A percentile compares a stretch with the other conserved stretches of the same genome.
phyloP scores from a whole-genome alignment of 1,284 basidiomycete genomes.

The Pseudozyma sp. region DNA sequence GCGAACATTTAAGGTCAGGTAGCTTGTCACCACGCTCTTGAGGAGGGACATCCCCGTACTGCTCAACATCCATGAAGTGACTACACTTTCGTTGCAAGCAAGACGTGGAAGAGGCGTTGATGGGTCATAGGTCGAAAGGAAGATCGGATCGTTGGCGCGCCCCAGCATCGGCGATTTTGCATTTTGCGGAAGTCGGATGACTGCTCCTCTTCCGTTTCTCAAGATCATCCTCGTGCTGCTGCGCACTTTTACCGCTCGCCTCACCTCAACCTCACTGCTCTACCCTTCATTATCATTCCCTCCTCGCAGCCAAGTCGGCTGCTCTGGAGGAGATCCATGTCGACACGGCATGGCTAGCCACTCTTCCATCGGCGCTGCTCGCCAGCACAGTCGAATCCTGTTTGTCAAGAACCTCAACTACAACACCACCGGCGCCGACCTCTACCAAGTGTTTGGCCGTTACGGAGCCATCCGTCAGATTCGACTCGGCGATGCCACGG shows the following conservation, averaged over 20 bases:
- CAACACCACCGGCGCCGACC: constrained; percentile 86
- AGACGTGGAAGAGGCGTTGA: too few relatives aligned
- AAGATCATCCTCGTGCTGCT: neutral
- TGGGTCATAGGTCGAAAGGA: too few relatives aligned
- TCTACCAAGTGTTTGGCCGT: constrained; percentile 96
- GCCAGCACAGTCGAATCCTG: constrained; percentile 62
- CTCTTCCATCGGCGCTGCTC: constrained; percentile 30
- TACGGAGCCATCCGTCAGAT: constrained; percentile 97
- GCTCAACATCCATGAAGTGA: too few relatives aligned
- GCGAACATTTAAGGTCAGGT: too few relatives aligned
- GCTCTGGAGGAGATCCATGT: constrained; percentile 5
- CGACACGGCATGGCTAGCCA: constrained; percentile 36
- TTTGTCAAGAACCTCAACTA: constrained; percentile 83
- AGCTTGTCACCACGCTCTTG: too few relatives aligned
- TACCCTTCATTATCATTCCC: too few relatives aligned
- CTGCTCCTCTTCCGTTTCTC: neutral
- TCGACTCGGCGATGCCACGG: constrained; percentile 86
- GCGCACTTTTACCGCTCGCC: neutral
- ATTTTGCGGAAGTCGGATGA: constrained; percentile 1
- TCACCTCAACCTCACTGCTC: too few relatives aligned
- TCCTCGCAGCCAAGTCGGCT: neutral
- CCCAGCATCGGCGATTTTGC: neutral
- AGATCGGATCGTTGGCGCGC: too few relatives aligned
- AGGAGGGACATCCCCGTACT: too few relatives aligned
- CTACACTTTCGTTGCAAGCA: too few relatives aligned